Conservation (phyloP, 495 filamentous ascomycete genomes). For the Xylaria castorea region DNA sequence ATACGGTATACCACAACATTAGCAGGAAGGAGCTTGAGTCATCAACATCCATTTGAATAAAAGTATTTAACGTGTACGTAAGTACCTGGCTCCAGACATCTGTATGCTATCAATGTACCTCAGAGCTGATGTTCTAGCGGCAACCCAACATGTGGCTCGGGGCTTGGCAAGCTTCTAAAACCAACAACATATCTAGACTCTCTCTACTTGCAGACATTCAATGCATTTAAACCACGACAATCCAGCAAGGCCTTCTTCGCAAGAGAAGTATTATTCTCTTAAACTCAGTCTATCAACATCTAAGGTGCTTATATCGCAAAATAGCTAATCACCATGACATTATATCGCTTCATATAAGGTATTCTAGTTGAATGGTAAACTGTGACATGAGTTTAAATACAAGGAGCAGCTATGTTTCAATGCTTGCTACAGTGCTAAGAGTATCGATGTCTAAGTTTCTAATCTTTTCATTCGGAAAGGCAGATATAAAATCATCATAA, state of each 20-base stretch:
- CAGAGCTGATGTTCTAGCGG: no score
- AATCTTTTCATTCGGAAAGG: no score
- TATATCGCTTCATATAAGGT: neutral
- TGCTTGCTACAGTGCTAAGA: neutral
- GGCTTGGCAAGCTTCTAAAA: neutral
- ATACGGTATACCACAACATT: neutral
- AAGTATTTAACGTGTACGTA: no score
- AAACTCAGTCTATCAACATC: neutral
- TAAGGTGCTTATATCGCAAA: neutral
- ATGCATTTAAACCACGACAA: neutral
- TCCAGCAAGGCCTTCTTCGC: neutral
- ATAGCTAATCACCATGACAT: neutral
- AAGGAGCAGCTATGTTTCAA: neutral
- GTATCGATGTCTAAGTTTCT: neutral
- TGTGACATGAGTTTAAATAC: neutral
- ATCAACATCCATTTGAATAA: no score
- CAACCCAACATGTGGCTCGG: neutral
- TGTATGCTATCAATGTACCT: no score
- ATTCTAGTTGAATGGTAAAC: neutral
- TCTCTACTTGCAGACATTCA: neutral
- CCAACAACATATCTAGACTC: neutral
- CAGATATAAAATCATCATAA: neutral
- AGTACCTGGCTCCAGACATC: no score
- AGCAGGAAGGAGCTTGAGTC: no score
- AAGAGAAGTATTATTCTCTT: neutral